Base-by-base conservation (phyloP, 495 filamentous ascomycete species). In the Aspergillus indologenus region DNA sequence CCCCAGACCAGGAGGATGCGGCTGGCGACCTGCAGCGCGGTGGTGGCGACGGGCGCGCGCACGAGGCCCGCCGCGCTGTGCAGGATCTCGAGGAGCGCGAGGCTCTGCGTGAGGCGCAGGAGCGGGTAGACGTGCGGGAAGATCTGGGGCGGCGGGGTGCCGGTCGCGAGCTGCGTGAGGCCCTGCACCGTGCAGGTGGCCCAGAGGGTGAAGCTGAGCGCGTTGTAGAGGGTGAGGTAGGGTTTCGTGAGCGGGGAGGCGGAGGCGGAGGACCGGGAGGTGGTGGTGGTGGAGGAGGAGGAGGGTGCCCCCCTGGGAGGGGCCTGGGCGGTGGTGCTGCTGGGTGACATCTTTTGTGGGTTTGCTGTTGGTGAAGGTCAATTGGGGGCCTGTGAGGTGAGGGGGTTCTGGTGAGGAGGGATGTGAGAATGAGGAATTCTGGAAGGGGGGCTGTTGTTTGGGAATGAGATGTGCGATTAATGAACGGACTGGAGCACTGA, bases 151-250 rank as follows among this genome's bases (percentile, higher is more conserved):
- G 85, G 73, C 17, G 76, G 74, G 26, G 72, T 61, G 15, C 55
- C 57, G 31, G 74, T 44, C 1, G 68, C 58, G 77, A 74, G 67
- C 67, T 83, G 77, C 46, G 79, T 66, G 15, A 81, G 59, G 18
- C 81, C 77, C 49, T 87, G 84, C 52, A 81, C 75, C 54, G 96
- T 80, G 54, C 94, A 83, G 24, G 78, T 79, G 18, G 79, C 66
- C 94, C 94, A 98, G 59, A 91, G 80, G 45, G 85, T 55, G 55
- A 89, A 84, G 62, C 84, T 91, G 59, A 87, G 64, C 62, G 83
- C 74, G 71, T 97, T 98, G 83, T 97, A 98, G 67, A 83, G 70
- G 70, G 89, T 81, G 44, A 97, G 84, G 76, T 96, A 96, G 54
- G 56, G 54, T 49, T 62, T 61, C 56, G 66, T 40, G 5, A 40